Percentiles rank a stretch among this genome's conserved stretches.
phyloP scores from a whole-genome alignment of 768 basidiomycete species.

The Melanogaster broomeanus region DNA sequence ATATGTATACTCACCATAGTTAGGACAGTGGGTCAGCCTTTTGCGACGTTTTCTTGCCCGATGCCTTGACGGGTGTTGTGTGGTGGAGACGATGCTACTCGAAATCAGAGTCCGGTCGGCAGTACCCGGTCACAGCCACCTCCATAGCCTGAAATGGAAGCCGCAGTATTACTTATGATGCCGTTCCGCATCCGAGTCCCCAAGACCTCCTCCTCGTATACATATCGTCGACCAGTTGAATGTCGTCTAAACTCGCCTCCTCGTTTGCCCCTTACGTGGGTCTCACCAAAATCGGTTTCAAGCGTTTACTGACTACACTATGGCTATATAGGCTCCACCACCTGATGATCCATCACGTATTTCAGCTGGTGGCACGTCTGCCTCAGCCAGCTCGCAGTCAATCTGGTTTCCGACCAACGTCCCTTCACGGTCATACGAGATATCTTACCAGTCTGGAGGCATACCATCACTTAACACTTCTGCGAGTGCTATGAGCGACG shows the following conservation, averaged over 20 bases:
- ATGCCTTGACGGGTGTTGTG: conserved; percentile 28
- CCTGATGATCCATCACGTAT: conserved; percentile 51
- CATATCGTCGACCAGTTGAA: no score
- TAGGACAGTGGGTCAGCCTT: conserved; percentile 18
- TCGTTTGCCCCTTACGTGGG: conserved; percentile 67
- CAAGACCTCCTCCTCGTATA: no score
- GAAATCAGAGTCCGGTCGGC: conserved; percentile 42
- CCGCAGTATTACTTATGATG: not conserved
- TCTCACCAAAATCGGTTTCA: not conserved
- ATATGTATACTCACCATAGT: conserved; percentile 37
- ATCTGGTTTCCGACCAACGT: conserved; percentile 54
- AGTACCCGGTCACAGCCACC: conserved; percentile 40
- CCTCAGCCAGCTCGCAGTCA: conserved; percentile 26
- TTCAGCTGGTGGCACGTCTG: conserved; percentile 14
- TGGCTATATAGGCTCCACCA: conserved; percentile 49
- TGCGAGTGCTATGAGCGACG: conserved; percentile 36
- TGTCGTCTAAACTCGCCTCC: conserved; percentile 43
- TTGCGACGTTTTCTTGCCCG: conserved; percentile 24
- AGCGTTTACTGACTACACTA: conserved; percentile 1
- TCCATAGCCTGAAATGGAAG: not conserved
- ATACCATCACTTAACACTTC: conserved; percentile 57
- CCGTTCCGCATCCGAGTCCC: not conserved
- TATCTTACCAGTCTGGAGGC: conserved; percentile 73
- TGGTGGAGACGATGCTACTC: conserved; percentile 3
- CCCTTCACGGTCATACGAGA: conserved; percentile 28